Percentiles rank a stretch among this genome's conserved stretches.
These are phyloP conservation scores for Colletotrichum musae DNA, from an alignment of 2,329 filamentous ascomycete species.

Conservation along the genomic window DNA sequence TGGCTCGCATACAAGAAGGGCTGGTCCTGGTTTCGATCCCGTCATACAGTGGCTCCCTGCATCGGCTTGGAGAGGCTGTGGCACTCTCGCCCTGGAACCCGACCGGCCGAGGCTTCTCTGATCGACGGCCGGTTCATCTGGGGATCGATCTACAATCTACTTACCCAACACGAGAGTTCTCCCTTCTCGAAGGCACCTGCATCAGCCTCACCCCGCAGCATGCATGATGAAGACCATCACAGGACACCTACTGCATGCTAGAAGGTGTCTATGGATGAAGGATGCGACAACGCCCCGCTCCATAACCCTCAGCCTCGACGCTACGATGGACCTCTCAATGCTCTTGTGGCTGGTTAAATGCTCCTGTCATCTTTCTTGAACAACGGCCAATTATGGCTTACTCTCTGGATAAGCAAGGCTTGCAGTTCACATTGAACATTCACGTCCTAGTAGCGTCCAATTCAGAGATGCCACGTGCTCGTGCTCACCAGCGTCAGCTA, in stretches of 20 bases:
- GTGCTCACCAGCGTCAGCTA: slow-evolving; percentile 29
- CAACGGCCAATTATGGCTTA: neutral
- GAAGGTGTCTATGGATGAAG: neutral
- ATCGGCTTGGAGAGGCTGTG: slow-evolving; percentile 1
- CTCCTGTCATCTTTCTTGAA: neutral
- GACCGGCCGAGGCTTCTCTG: slow-evolving; percentile 20
- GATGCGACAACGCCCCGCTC: neutral
- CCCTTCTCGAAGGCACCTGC: slow-evolving; percentile 10
- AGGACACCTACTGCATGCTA: neutral
- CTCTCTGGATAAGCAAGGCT: neutral
- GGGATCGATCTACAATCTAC: slow-evolving; percentile 39
- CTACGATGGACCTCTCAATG: neutral
- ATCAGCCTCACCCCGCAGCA: slow-evolving; percentile 34
- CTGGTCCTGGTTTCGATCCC: slow-evolving; percentile 22
- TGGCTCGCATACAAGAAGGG: slow-evolving; percentile 13
- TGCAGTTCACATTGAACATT: neutral
- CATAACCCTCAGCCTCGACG: neutral
- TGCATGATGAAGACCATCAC: slow-evolving; percentile 9
- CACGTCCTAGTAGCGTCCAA: neutral
- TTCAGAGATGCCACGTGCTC: slow-evolving; percentile 15
- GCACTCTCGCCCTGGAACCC: slow-evolving; percentile 17
- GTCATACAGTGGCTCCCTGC: slow-evolving; percentile 32
- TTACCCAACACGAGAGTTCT: slow-evolving; percentile 22
- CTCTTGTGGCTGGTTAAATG: neutral
- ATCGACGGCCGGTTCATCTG: slow-evolving; percentile 35